A percentile compares a stretch with the other conserved stretches of the same genome.
phyloP scores from a whole-genome alignment of 805 yeast species.

The Kodamaea hsintzibuensis region DNA sequence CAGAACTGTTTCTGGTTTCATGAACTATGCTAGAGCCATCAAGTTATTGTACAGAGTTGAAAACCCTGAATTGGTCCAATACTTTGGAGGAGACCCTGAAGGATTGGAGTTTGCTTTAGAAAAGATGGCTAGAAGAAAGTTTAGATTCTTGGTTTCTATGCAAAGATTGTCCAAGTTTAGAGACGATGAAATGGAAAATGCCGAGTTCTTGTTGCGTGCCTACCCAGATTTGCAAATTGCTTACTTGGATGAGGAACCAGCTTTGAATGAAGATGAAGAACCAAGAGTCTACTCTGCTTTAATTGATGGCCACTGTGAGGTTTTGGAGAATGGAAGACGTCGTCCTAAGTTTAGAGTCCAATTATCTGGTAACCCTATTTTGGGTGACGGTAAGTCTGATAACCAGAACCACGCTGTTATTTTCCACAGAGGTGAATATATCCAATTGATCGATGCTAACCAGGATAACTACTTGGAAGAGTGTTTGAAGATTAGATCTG shows the following conservation, averaged over 20 bases:
- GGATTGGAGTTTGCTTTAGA: constrained; percentile 94
- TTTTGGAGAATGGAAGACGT: constrained; percentile 57
- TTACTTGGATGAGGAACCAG: constrained; percentile 91
- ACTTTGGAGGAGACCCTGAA: constrained; percentile 98
- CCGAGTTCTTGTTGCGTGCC: constrained; percentile 78
- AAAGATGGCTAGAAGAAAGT: constrained; percentile 80
- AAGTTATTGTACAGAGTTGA: constrained; percentile 92
- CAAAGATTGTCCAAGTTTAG: constrained; percentile 75
- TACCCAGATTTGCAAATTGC: constrained; percentile 89
- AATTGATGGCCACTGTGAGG: constrained; percentile 78
- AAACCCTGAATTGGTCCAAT: constrained; percentile 92
- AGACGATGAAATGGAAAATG: constrained; percentile 74
- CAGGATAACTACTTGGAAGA: constrained; percentile 86
- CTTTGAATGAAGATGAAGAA: constrained; percentile 67
- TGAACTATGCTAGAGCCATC: constrained; percentile 97
- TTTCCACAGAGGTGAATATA: constrained; percentile 81
- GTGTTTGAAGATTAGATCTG: constrained; percentile 79
- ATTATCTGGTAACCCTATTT: constrained; percentile 80
- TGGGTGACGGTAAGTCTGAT: constrained; percentile 89
- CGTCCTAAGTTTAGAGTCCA: constrained; percentile 75
- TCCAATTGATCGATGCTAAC: constrained; percentile 82
- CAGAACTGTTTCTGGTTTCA: constrained; percentile 96
- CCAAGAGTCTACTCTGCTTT: constrained; percentile 73
- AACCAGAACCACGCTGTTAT: constrained; percentile 81
- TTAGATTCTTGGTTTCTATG: constrained; percentile 81